Percentiles rank a stretch among this genome's conserved stretches.
These are phyloP conservation scores for Fusarium oligoseptatum DNA, from an alignment of 2,329 filamentous ascomycete genomes.

Conservation along the genomic window DNA sequence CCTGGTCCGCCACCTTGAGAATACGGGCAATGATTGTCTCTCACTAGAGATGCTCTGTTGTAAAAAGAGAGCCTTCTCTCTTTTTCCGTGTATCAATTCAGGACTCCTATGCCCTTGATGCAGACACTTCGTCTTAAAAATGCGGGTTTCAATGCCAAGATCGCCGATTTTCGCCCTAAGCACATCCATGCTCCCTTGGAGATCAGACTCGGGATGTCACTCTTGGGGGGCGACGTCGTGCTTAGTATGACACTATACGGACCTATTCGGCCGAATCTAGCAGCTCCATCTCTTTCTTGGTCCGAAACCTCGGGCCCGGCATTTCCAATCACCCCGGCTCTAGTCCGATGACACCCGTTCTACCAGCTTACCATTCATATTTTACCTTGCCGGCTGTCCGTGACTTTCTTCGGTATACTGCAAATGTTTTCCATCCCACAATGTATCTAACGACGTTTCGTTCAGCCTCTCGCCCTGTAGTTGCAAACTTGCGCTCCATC, in stretches of 20 bases:
- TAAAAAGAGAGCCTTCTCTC: neutral
- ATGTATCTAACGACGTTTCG: neutral
- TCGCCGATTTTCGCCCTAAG: neutral
- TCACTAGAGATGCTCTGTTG: neutral
- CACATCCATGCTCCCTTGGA: neutral
- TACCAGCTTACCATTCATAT: neutral
- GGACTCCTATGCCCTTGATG: neutral
- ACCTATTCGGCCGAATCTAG: neutral
- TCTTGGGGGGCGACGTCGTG: neutral
- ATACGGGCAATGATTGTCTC: neutral
- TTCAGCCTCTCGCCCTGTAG: neutral
- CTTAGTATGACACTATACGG: neutral
- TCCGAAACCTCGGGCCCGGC: neutral
- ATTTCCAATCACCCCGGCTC: neutral
- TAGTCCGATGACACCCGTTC: neutral
- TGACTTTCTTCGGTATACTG: accelerated
- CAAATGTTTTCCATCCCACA: accelerated
- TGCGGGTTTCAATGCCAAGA: neutral
- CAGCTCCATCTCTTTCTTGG: neutral
- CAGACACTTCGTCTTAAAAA: neutral
- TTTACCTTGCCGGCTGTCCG: neutral
- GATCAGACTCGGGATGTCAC: neutral
- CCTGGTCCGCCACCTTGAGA: neutral
- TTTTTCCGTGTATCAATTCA: neutral
- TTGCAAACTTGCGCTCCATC: neutral